A percentile compares a stretch with the other conserved stretches of the same genome.
phyloP scores from a whole-genome alignment of 139 green algal genomes.

The Coelastrella sp. region DNA sequence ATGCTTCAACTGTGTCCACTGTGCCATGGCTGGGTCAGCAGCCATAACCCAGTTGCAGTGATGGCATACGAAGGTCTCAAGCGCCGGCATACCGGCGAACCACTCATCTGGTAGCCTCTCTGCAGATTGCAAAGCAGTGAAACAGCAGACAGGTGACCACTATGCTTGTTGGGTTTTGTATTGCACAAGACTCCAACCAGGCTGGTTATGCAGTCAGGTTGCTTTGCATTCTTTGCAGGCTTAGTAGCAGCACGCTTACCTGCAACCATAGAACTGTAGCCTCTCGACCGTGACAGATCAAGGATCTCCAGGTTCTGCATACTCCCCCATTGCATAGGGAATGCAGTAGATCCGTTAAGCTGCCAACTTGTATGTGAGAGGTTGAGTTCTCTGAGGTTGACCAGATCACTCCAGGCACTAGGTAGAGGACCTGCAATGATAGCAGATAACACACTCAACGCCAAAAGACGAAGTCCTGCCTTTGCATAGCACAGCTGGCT shows the following conservation, averaged over 20 bases:
- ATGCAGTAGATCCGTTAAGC: background rate
- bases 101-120: background rate
- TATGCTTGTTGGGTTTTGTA: background rate
- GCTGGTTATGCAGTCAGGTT: too few species aligned
- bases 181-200: background rate
- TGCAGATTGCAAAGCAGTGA: background rate
- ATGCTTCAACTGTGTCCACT: background rate
- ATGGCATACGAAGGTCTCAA: background rate
- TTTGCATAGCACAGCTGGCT: background rate
- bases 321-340: background rate
- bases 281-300: background rate
- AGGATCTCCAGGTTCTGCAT: background rate
- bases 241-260: background rate
- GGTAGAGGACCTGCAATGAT: slow-evolving; percentile 22
- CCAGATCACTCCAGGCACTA: background rate
- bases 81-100: slow-evolving; percentile 1
- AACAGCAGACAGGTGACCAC: background rate
- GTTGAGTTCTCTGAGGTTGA: background rate
- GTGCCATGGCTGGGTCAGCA: background rate
- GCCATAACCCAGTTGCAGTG: slow-evolving; percentile 7
- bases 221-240: background rate
- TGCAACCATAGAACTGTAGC: background rate
- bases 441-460: background rate
- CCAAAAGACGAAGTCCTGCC: background rate
- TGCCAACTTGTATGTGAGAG: slow-evolving; percentile 1